Base-by-base conservation (phyloP, 108 stramenopile species). In the Conticribra weissflogii region DNA sequence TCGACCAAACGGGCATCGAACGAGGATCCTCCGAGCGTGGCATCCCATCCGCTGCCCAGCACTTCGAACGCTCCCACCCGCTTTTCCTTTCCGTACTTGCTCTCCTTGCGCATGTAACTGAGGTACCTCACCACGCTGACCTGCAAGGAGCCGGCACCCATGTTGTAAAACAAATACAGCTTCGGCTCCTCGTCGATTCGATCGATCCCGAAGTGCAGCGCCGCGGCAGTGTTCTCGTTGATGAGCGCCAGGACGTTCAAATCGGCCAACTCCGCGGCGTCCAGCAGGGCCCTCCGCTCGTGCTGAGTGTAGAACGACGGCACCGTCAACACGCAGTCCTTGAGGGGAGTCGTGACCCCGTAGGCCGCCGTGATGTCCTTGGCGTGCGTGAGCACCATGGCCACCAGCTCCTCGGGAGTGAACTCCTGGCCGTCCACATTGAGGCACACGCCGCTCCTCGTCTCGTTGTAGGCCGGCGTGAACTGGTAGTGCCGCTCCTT, bases 191-290 rank as follows among this genome's bases (percentile, higher is more conserved):
- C 87, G 27, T 96, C 96, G 29, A 89, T 81, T 49, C 96, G 88
- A 79, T 98, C 97, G 84, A 99, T 96, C 9, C 91, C 97, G 78
- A 90, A 98, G 66, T 99, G 97, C 17, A 99, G 72, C 8, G 97
- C 98, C 8, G 98, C 96, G 16, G 99, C 99, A 5, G 98, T 96
- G 72, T 96, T 98, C 76, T 98, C 98, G 45, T 99, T 98, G 71
- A 99, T 89, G 18, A 99, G 59, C 7, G 90, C 78, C 63, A 99
- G 88, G 5, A 99, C 99, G 27, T 96, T 97, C 47, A 99, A 78
- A 28, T 89, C 95, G 27, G 96, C 98, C 79, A 99, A 79, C 41
- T 79, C 83, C 15, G 98, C 99, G 7, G 99, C 97, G 81, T 95
- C 92, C 71, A 97, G 65, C 48, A 98, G 67, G 9, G 98, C 97